Percentiles rank a stretch among this genome's conserved stretches.
Evolutionary conservation across 2,329 filamentous ascomycete species (phyloP).

Genomic region (Zalaria sp.): DNA sequence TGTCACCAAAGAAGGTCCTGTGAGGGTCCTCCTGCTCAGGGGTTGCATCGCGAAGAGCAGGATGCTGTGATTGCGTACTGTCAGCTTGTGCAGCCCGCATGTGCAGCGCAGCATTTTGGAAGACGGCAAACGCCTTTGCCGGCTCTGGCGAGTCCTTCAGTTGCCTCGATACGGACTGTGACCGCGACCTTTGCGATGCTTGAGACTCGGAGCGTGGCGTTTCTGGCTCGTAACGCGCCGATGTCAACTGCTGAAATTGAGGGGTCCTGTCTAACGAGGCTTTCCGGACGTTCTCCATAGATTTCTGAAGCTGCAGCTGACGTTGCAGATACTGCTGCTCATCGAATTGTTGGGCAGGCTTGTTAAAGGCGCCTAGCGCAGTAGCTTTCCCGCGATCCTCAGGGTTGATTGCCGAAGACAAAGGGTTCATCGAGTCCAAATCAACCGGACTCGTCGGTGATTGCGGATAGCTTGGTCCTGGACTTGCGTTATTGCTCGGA

Average conservation of each 20-base stretch:
- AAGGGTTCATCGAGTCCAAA: slow-evolving; percentile 47
- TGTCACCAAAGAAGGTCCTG: slow-evolving; percentile 24
- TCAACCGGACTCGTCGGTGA: slow-evolving; percentile 56
- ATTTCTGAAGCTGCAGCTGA: slow-evolving; percentile 63
- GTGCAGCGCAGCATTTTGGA: slow-evolving; percentile 30
- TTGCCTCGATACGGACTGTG: neutral
- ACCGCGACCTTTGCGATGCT: slow-evolving; percentile 4
- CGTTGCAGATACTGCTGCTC: slow-evolving; percentile 74
- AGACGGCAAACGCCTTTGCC: slow-evolving; percentile 26
- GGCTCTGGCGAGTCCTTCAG: neutral
- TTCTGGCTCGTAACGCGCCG: slow-evolving; percentile 7
- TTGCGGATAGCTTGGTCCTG: slow-evolving; percentile 21
- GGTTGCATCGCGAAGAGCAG: slow-evolving; percentile 5
- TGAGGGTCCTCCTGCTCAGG: slow-evolving; percentile 16
- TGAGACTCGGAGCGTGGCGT: slow-evolving; percentile 1
- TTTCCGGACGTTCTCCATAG: slow-evolving; percentile 6
- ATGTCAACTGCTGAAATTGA: slow-evolving; percentile 1
- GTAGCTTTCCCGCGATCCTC: slow-evolving; percentile 73
- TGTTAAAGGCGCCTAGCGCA: slow-evolving; percentile 56
- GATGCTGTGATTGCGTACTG: slow-evolving; percentile 2
- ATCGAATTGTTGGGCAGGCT: slow-evolving; percentile 63
- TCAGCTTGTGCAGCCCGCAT: slow-evolving; percentile 14
- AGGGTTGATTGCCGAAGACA: slow-evolving; percentile 52
- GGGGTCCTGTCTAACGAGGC: neutral
- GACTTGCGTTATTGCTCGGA: slow-evolving; percentile 24